Evolutionary conservation across 2,329 filamentous ascomycete genomes (phyloP), one percentile per base, ranked within the genome.

Genomic region (Pseudohalonectria lignicola): DNA sequence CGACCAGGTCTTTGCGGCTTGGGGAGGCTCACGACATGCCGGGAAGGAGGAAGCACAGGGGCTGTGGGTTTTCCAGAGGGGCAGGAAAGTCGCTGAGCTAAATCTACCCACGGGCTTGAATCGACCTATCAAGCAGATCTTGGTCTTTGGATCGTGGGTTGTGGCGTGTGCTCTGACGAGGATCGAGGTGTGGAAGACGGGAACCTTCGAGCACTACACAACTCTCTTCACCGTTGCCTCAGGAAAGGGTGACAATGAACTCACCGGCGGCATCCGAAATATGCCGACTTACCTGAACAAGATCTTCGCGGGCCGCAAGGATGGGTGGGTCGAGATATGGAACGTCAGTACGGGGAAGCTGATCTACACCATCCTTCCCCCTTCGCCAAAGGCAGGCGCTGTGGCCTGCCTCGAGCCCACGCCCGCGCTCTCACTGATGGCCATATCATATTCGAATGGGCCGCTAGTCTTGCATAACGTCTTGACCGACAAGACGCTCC

Each of bases 271-370:
- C 36, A 72, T 94, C 48, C 82, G 79, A 54, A 93, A 76, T 51
- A 86, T 96, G 81, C 88, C 90, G 2, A 96, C 92, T 0, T 94
- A 87, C 58, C 62, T 98, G 43, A 98, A 98, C 68, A 98, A 98
- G 61, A 75, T 98, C 32, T 86, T 96, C 47, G 83, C 86, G 3
- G 93, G 86, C 9, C 79, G 86, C 50, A 75, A 74, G 45, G 87
- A 98, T 56, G 92, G 92, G 6, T 82, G 79, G 57, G 80, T 95
- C 8, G 92, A 98, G 54, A 94, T 98, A 36, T 98, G 92, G 90
- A 98, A 98, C 54, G 67, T 98, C 43, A 93, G 83, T 54, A 94
- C 86, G 4, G 88, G 76, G 34, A 94, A 93, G 57, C 69, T 95
- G 39, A 76, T 98, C 20, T 93, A 95, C 59, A 93, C 87, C 2